phyloP scores from a whole-genome alignment of 495 filamentous ascomycete species.

The Penicillium egyptiacum region DNA sequence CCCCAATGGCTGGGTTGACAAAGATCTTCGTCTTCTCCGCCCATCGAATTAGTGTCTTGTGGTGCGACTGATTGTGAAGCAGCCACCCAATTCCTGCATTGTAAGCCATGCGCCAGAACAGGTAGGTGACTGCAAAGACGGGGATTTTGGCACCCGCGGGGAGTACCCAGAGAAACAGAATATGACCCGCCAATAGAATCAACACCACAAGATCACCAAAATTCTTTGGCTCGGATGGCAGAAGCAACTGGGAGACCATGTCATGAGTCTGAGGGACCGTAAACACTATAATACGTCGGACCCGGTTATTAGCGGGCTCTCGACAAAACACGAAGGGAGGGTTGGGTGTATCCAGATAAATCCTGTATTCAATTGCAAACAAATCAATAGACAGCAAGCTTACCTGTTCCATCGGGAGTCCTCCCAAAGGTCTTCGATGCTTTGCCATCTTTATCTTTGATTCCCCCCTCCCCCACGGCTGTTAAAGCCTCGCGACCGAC shows the following conservation, averaged over 20 bases:
- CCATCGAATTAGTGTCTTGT: slow-evolving; percentile 83
- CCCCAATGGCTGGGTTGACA: slow-evolving; percentile 73
- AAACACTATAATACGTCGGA: slow-evolving; percentile 64
- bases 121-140: slow-evolving; percentile 74
- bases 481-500: slow-evolving; percentile 37
- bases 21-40: slow-evolving; percentile 82
- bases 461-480: slow-evolving; percentile 38
- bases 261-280: slow-evolving; percentile 95
- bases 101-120: slow-evolving; percentile 91
- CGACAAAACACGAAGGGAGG: slow-evolving; percentile 6
- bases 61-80: slow-evolving; percentile 83
- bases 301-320: slow-evolving; percentile 20
- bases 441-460: slow-evolving; percentile 48
- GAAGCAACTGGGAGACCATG: slow-evolving; percentile 96
- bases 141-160: slow-evolving; percentile 66
- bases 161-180: slow-evolving; percentile 68
- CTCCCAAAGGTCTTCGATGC: slow-evolving; percentile 81
- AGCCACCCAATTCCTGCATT: slow-evolving; percentile 93
- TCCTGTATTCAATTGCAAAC: neutral
- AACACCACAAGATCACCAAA: slow-evolving; percentile 80
- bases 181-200: slow-evolving; percentile 72
- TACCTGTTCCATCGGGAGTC: slow-evolving; percentile 87
- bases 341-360: neutral
- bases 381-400: slow-evolving; percentile 30
- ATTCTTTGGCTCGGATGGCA: slow-evolving; percentile 94